Percentiles rank a stretch among this genome's conserved stretches.
These are phyloP conservation scores for Pythium rishiriense DNA, from an alignment of 352 stramenopile genomes.

Conservation along the genomic window DNA sequence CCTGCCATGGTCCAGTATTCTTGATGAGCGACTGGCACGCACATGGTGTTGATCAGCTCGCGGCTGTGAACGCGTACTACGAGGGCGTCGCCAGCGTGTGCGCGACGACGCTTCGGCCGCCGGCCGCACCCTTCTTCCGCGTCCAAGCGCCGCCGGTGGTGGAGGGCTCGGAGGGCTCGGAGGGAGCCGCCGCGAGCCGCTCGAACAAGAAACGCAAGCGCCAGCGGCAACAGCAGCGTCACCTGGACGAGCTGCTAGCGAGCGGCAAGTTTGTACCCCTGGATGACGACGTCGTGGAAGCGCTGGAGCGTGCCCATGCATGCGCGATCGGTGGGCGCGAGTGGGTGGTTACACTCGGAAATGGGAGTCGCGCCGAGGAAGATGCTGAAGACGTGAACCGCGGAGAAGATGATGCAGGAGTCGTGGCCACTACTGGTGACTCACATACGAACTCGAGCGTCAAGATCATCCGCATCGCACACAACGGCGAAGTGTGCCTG, in stretches of 20 bases:
- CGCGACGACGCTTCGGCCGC: conserved; percentile 34
- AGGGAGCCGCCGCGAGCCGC: conserved; percentile 1
- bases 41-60: conserved; percentile 44
- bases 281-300: conserved; percentile 17
- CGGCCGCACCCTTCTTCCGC: conserved; percentile 30
- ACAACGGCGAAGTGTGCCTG: conserved; percentile 23
- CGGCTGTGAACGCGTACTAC: conserved; percentile 61
- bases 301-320: conserved; percentile 30
- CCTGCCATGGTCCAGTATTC: no score
- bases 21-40: conserved; percentile 17
- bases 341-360: conserved; percentile 1
- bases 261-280: conserved; percentile 59
- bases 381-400: neutral
- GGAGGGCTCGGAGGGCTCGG: conserved; percentile 16
- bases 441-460: conserved; percentile 14
- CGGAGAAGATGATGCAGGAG: neutral
- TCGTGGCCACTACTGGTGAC: neutral
- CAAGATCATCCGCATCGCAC: neutral
- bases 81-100: conserved; percentile 28
- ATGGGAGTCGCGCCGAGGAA: neutral
- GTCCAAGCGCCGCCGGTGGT: neutral
- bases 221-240: conserved; percentile 30
- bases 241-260: conserved; percentile 38
- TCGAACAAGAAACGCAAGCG: conserved; percentile 42
- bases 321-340: neutral